These are phyloP conservation scores for Lycium barbarum DNA, from an alignment of 257 asterid genomes.

Conservation along the genomic window DNA sequence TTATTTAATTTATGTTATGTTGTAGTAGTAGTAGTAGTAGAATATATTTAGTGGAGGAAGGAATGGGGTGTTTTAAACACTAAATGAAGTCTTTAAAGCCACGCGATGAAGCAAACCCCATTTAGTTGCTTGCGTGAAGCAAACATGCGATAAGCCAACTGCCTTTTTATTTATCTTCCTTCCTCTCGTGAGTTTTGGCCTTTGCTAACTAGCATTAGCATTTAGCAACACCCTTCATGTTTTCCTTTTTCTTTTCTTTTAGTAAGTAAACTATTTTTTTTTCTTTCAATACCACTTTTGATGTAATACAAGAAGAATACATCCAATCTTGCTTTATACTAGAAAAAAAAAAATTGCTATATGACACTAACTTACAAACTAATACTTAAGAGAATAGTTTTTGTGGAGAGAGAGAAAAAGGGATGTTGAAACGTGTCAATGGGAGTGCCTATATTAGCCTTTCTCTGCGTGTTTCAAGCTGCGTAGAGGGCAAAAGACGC, in stretches of 20 bases:
- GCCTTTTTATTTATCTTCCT: constrained; percentile 64
- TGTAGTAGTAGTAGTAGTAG: background rate
- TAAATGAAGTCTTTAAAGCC: constrained; percentile 88
- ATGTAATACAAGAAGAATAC: constrained; percentile 22
- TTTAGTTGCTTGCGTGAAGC: constrained; percentile 99
- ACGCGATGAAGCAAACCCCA: constrained; percentile 94
- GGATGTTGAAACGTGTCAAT: constrained; percentile 47
- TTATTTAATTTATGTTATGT: background rate
- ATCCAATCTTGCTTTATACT: constrained; percentile 24
- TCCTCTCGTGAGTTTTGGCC: constrained; percentile 68
- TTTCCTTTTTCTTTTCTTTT: constrained; percentile 26
- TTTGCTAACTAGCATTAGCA: constrained; percentile 26
- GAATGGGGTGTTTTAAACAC: constrained; percentile 49
- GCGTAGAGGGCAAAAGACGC: constrained; percentile 64
- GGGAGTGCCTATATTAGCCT: constrained; percentile 36
- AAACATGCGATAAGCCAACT: constrained; percentile 94
- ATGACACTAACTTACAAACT: constrained; percentile 9
- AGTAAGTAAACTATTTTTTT: background rate
- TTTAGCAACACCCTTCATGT: constrained; percentile 56
- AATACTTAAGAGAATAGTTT: background rate
- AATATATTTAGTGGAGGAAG: constrained; percentile 21
- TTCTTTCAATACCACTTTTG: constrained; percentile 23
- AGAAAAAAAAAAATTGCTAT: background rate
- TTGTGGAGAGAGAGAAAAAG: background rate
- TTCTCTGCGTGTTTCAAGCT: constrained; percentile 58